Percentiles rank a stretch among this genome's conserved stretches.
phyloP scores from a whole-genome alignment of 2,329 filamentous ascomycete species.

The Myotisia sp. region DNA sequence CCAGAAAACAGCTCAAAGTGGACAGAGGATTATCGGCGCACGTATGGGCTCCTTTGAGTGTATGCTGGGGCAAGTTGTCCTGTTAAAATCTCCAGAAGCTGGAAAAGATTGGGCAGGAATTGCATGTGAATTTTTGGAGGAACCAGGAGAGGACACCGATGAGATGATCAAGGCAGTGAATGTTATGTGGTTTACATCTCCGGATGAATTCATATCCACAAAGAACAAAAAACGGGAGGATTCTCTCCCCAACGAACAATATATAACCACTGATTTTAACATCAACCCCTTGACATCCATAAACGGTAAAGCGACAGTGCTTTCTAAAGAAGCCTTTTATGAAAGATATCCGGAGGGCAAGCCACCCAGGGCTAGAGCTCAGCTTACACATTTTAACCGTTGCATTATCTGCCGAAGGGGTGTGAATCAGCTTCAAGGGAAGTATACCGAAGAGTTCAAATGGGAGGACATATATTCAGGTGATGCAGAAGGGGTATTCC shows the following conservation, averaged over 20 bases:
- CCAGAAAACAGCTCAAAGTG: constrained; percentile 11
- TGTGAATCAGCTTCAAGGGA: constrained; percentile 75
- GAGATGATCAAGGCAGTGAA: constrained; percentile 53
- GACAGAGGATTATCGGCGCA: constrained; percentile 57
- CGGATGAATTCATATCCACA: constrained; percentile 75
- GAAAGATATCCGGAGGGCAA: constrained; percentile 58
- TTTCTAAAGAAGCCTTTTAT: constrained; percentile 57
- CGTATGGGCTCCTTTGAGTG: constrained; percentile 71
- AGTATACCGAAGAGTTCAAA: constrained; percentile 78
- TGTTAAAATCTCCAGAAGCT: constrained; percentile 74
- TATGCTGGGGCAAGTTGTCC: constrained; percentile 63
- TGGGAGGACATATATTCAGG: constrained; percentile 77
- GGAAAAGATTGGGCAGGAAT: constrained; percentile 89
- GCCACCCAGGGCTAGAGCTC: constrained; percentile 46
- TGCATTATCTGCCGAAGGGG: constrained; percentile 80
- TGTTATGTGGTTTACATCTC: constrained; percentile 86
- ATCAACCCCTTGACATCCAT: constrained; percentile 76
- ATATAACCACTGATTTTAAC: constrained; percentile 78
- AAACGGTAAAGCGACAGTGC: constrained; percentile 70
- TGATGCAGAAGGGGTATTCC: constrained; percentile 49
- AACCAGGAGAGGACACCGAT: constrained; percentile 48
- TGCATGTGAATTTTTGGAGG: constrained; percentile 66
- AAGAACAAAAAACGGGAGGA: constrained; percentile 70
- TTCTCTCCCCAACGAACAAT: constrained; percentile 74
- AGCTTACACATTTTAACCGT: constrained; percentile 63